Conservation (phyloP, 768 basidiomycete genomes). For the Amanita molliuscula region DNA sequence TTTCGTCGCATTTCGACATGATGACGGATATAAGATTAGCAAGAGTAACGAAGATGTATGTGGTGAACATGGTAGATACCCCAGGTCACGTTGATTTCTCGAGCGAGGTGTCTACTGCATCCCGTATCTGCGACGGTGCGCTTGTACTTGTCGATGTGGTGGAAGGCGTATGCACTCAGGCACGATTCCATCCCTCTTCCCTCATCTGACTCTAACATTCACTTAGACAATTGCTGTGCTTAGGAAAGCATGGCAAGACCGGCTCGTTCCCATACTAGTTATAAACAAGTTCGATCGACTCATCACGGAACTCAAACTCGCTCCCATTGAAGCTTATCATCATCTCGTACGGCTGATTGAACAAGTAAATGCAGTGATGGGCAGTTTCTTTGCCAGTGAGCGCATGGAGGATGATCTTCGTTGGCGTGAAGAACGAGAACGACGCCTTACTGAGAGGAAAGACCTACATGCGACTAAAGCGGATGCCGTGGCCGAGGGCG, state of each 20-base stretch:
- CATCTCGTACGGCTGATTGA: conserved; percentile 91
- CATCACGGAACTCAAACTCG: conserved; percentile 85
- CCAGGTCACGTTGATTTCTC: conserved; percentile 99
- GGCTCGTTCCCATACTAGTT: conserved; percentile 82
- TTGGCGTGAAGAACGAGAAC: conserved; percentile 89
- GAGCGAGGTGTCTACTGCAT: conserved; percentile 92
- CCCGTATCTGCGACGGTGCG: conserved; percentile 89
- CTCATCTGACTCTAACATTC: neutral
- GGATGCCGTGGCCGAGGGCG: conserved; percentile 24
- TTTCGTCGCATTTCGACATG: conserved; percentile 8
- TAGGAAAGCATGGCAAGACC: conserved; percentile 88
- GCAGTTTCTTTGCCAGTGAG: conserved; percentile 88
- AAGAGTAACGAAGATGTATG: conserved; percentile 55
- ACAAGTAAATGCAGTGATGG: conserved; percentile 98
- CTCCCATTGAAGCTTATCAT: conserved; percentile 88
- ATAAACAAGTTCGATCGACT: conserved; percentile 96
- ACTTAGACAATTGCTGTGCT: conserved; percentile 87
- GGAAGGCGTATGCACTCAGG: conserved; percentile 98
- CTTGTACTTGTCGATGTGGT: conserved; percentile 93
- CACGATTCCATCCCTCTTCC: conserved; percentile 19
- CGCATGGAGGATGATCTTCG: conserved; percentile 94
- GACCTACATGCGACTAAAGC: conserved; percentile 58
- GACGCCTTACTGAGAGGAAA: conserved; percentile 67
- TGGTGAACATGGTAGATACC: conserved; percentile 95
- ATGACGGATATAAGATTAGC: conserved; percentile 34